Conservation (phyloP, 352 stramenopile genomes). For the Pilasporangium apinafurcum region DNA sequence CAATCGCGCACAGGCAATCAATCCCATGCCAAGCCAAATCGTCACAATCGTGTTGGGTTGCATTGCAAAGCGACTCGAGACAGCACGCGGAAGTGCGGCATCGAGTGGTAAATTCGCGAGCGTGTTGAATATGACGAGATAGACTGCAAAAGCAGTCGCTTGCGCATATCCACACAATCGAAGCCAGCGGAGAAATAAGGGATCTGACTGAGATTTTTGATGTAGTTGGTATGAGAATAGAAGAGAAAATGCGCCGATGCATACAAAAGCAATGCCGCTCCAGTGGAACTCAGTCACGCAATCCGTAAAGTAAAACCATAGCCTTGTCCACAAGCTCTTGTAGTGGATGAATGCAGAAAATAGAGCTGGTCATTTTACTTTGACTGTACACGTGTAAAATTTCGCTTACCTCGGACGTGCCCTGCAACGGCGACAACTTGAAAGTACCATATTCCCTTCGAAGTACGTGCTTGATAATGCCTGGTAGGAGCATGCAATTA, state of each 20-base stretch:
- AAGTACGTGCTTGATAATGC: constrained; percentile 55
- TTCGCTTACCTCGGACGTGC: constrained; percentile 28
- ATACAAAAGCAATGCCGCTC: constrained; percentile 8
- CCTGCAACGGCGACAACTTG: constrained; percentile 70
- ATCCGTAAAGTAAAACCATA: constrained; percentile 23
- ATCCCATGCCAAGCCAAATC: constrained; percentile 70
- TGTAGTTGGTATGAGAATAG: background rate
- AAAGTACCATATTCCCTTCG: constrained; percentile 91
- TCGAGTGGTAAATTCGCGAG: constrained; percentile 90
- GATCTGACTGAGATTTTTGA: background rate
- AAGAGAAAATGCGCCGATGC: constrained; percentile 8
- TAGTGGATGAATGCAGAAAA: background rate
- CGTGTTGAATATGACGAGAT: constrained; percentile 88
- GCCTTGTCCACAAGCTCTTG: constrained; percentile 14
- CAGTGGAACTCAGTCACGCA: constrained; percentile 18
- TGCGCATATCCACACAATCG: constrained; percentile 18
- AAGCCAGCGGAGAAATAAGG: constrained; percentile 1
- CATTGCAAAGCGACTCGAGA: constrained; percentile 88
- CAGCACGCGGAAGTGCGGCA: constrained; percentile 78
- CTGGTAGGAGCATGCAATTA: constrained; percentile 1
- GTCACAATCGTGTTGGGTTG: constrained; percentile 88
- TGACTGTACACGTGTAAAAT: background rate
- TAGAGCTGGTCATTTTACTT: background rate
- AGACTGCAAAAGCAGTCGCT: constrained; percentile 52
- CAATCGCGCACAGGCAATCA: constrained; percentile 15